Evolutionary conservation across 2,329 filamentous ascomycete species (phyloP).

Genomic region (Stemphylium lycopersici): DNA sequence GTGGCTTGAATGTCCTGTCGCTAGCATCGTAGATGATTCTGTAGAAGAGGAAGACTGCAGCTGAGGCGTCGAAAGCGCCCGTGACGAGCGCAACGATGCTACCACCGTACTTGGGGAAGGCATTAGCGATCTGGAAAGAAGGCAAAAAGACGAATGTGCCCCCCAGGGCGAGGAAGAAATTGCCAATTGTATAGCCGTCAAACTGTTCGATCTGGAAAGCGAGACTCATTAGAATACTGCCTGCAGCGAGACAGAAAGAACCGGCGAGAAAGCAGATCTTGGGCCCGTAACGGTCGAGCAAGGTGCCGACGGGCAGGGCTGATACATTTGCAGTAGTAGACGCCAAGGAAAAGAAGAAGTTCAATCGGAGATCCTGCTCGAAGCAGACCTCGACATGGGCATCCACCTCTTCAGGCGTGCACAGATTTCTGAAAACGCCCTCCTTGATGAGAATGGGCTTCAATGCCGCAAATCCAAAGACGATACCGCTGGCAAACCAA

Average conservation of each 20-base stretch:
- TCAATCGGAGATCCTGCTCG: slow-evolving; percentile 48
- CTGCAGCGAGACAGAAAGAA: slow-evolving; percentile 39
- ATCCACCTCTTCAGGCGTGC: slow-evolving; percentile 44
- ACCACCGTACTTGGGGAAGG: slow-evolving; percentile 77
- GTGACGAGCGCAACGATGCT: slow-evolving; percentile 81
- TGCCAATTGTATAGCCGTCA: slow-evolving; percentile 68
- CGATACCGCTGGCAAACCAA: slow-evolving; percentile 50
- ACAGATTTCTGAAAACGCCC: slow-evolving; percentile 47
- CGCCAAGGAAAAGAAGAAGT: slow-evolving; percentile 48
- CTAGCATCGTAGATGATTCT: slow-evolving; percentile 71
- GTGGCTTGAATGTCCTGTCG: slow-evolving; percentile 63
- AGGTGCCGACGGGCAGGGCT: slow-evolving; percentile 44
- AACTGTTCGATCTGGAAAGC: slow-evolving; percentile 45
- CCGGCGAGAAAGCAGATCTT: slow-evolving; percentile 42
- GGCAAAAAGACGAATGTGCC: slow-evolving; percentile 84
- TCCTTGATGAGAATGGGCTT: slow-evolving; percentile 50
- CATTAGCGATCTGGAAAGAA: slow-evolving; percentile 83
- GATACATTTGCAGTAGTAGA: slow-evolving; percentile 49
- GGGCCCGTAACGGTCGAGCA: slow-evolving; percentile 48
- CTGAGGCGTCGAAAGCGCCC: slow-evolving; percentile 83
- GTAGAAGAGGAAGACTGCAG: slow-evolving; percentile 77
- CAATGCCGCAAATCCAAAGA: slow-evolving; percentile 50
- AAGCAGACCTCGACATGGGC: slow-evolving; percentile 45
- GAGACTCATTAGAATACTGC: slow-evolving; percentile 47
- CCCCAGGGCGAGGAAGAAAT: slow-evolving; percentile 77